These are phyloP conservation scores for Pythium folliculosum DNA, from an alignment of 352 stramenopile species.

Conservation along the genomic window DNA sequence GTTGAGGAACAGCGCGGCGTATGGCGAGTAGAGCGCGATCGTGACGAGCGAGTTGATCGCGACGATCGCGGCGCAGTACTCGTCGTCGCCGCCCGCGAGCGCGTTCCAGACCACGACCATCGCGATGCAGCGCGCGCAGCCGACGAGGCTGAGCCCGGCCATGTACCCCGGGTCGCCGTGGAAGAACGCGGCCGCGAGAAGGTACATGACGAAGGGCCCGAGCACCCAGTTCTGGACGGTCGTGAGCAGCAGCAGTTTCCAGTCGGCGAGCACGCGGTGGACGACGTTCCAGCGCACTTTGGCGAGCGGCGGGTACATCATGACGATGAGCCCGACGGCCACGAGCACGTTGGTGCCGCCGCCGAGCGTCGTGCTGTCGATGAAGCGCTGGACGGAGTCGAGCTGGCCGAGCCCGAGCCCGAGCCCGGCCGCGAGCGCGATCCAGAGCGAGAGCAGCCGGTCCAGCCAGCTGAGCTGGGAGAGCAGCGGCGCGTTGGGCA, in stretches of 20 bases:
- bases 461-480: constrained; percentile 49
- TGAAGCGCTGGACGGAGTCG: constrained; percentile 39
- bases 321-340: constrained; percentile 47
- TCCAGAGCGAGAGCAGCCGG: constrained; percentile 64
- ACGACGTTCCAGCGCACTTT: constrained; percentile 59
- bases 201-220: constrained; percentile 57
- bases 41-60: constrained; percentile 69
- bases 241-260: constrained; percentile 50
- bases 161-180: constrained; percentile 51
- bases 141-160: constrained; percentile 66
- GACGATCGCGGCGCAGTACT: constrained; percentile 71
- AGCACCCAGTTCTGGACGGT: constrained; percentile 67
- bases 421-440: constrained; percentile 41
- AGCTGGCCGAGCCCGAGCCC: constrained; percentile 53
- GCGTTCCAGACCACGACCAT: constrained; percentile 87
- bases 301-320: constrained; percentile 69
- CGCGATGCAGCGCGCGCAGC: constrained; percentile 69
- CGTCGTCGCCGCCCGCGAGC: constrained; percentile 58
- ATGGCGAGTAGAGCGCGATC: constrained; percentile 66
- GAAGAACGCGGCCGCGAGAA: constrained; percentile 54
- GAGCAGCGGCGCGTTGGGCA: constrained; percentile 11
- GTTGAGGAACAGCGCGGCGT: constrained; percentile 51
- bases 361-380: constrained; percentile 51
- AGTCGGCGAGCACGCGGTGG: constrained; percentile 43
- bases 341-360: constrained; percentile 56